Conservation (phyloP, 345 rosid genomes). For the Luvunga scandens region DNA sequence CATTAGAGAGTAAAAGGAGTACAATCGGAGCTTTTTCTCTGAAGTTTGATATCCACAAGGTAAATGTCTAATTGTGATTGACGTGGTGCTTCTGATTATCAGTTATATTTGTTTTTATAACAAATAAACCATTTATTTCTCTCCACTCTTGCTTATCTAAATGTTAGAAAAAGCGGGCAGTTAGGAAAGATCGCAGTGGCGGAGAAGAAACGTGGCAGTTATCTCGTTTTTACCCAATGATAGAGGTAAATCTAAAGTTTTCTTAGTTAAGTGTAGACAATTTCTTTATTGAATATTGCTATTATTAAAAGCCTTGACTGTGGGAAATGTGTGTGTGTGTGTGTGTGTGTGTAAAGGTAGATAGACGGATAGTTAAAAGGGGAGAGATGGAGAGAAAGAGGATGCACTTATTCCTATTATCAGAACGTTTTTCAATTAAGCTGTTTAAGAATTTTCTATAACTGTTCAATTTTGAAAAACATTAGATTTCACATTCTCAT, state of each 20-base stretch:
- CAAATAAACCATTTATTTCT: neutral
- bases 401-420: too few species aligned
- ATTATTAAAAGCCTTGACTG: neutral
- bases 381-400: too few species aligned
- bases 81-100: conserved; percentile 10
- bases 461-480: neutral
- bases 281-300: neutral
- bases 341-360: neutral
- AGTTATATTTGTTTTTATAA: conserved; percentile 11
- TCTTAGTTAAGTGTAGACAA: neutral
- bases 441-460: neutral
- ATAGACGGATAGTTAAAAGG: neutral
- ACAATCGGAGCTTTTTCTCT: conserved; percentile 60
- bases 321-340: too few species aligned
- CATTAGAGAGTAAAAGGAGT: conserved; percentile 67
- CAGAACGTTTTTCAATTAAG: too few species aligned
- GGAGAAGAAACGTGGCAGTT: conserved; percentile 81
- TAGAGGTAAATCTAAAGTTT: conserved; percentile 57
- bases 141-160: conserved; percentile 13
- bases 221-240: conserved; percentile 91
- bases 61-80: conserved; percentile 20
- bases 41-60: conserved; percentile 91
- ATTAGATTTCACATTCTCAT: neutral
- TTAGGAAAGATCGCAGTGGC: conserved; percentile 65
- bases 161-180: conserved; percentile 75